Conservation (phyloP, 1,139 yeast species). For the Komagataea norvegica region DNA sequence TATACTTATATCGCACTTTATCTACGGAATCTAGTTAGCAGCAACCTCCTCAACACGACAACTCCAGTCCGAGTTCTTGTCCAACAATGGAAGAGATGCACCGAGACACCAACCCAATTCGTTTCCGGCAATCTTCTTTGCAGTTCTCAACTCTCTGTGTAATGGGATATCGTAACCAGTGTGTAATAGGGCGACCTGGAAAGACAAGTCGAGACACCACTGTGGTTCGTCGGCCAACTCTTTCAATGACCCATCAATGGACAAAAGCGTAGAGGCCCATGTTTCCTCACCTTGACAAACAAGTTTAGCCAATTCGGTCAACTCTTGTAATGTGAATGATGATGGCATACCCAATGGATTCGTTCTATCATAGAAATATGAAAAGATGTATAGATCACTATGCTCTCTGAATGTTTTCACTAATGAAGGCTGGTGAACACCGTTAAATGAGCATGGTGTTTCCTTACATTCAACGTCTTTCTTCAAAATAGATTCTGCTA, state of each 20-base stretch:
- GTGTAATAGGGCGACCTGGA: slow-evolving; percentile 84
- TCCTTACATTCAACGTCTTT: slow-evolving; percentile 71
- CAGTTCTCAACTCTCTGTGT: slow-evolving; percentile 84
- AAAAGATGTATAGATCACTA: slow-evolving; percentile 81
- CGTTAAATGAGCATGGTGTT: slow-evolving; percentile 92
- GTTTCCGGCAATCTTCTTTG: slow-evolving; percentile 78
- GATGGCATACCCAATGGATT: slow-evolving; percentile 92
- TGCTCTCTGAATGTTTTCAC: slow-evolving; percentile 63
- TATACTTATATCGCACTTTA: not conserved
- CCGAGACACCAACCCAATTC: slow-evolving; percentile 99
- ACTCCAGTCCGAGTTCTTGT: slow-evolving; percentile 60
- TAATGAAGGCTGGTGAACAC: slow-evolving; percentile 92
- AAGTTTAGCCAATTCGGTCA: slow-evolving; percentile 70
- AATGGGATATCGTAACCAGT: slow-evolving; percentile 95
- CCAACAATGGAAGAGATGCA: slow-evolving; percentile 87
- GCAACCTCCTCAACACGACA: slow-evolving; percentile 43
- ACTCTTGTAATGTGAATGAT: slow-evolving; percentile 79
- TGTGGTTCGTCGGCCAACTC: slow-evolving; percentile 74
- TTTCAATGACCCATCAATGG: slow-evolving; percentile 60
- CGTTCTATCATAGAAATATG: slow-evolving; percentile 92
- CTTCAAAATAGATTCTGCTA: slow-evolving; percentile 79
- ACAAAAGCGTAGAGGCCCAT: slow-evolving; percentile 60
- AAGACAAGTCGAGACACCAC: slow-evolving; percentile 90
- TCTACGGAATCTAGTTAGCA: slow-evolving; percentile 2
- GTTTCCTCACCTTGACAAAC: slow-evolving; percentile 80